Conservation (phyloP, 352 stramenopile genomes). For the Thalassiosira hispida region DNA sequence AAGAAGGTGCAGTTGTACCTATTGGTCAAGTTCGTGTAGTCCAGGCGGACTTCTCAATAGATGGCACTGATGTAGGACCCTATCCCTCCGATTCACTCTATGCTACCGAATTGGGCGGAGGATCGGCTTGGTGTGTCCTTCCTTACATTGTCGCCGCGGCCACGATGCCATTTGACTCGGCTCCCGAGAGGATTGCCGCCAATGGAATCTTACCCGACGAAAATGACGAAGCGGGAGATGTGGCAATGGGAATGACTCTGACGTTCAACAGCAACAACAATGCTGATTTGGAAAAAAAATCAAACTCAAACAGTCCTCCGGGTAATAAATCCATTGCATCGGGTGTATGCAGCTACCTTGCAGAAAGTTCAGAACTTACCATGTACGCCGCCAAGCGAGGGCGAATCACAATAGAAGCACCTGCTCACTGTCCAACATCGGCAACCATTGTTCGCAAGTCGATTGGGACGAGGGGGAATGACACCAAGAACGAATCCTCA, state of each 20-base stretch:
- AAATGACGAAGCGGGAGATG: conserved; percentile 64
- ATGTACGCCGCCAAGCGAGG: conserved; percentile 63
- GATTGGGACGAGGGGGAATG: conserved; percentile 49
- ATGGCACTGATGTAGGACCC: conserved; percentile 63
- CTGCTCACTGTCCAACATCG: conserved; percentile 72
- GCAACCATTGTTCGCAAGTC: conserved; percentile 55
- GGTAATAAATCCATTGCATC: conserved; percentile 12
- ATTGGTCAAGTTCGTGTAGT: conserved; percentile 67
- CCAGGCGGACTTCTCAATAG: conserved; percentile 76
- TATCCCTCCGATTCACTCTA: conserved; percentile 76
- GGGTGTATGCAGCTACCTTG: conserved; percentile 52
- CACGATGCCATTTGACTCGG: conserved; percentile 58
- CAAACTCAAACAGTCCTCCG: conserved; percentile 9
- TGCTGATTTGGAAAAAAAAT: background rate
- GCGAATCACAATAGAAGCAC: conserved; percentile 59
- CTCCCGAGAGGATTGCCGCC: conserved; percentile 58
- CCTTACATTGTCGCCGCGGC: conserved; percentile 68
- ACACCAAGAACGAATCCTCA: conserved; percentile 22
- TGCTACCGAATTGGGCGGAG: conserved; percentile 64
- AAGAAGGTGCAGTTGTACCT: background rate
- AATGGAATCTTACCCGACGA: conserved; percentile 53
- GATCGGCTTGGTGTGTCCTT: conserved; percentile 52
- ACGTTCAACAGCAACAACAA: conserved; percentile 40
- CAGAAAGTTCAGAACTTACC: conserved; percentile 65
- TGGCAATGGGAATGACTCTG: conserved; percentile 61